Base-by-base conservation (phyloP, 2,329 filamentous ascomycete species). In the Pseudogymnoascus sp. region DNA sequence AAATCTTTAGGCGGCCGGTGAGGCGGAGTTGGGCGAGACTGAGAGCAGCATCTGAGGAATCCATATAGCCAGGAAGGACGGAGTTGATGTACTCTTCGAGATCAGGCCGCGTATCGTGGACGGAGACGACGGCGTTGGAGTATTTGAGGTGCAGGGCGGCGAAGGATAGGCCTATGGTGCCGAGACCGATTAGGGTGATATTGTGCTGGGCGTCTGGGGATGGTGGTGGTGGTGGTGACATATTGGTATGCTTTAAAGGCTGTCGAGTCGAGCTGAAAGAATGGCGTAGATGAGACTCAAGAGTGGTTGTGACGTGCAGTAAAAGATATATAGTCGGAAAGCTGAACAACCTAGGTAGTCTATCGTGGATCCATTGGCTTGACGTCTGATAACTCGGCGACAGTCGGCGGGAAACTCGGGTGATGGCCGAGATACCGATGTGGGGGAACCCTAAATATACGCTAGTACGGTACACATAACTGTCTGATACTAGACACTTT, bases 91-190 rank as follows among this genome's bases (percentile, higher is more conserved):
- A 79, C 17, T 72, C 60, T 36, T 74, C 66, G 44, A 81, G 72
- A 64, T 83, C 77, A 0, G 78, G 65, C 84, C 81, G 71, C 76
- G 79, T 66, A 84, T 78, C 39, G 76, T 78, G 55, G 84, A 72
- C 12, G 72, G 69, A 2, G 68, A 71, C 29, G 73, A 69, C 10
- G 9, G 38, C 38, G 15, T 72, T 69, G 5, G 74, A 69, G 60
- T 79, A 75, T 4, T 74, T 70, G 27, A 84, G 74, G 65, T 84
- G 81, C 21, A 83, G 77, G 27, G 81, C 79, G 7, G 79, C 77
- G 69, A 84, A 83, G 21, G 81, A 83, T 48, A 84, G 76, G 35
- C 82, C 81, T 44, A 84, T 84, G 17, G 76, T 76, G n/a, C 76
- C 75, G 4, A 74, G 65, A 4, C 76, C 75, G 55, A 77, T 71